Base-by-base conservation (phyloP, 805 yeast species). In the Candida bentonensis region DNA sequence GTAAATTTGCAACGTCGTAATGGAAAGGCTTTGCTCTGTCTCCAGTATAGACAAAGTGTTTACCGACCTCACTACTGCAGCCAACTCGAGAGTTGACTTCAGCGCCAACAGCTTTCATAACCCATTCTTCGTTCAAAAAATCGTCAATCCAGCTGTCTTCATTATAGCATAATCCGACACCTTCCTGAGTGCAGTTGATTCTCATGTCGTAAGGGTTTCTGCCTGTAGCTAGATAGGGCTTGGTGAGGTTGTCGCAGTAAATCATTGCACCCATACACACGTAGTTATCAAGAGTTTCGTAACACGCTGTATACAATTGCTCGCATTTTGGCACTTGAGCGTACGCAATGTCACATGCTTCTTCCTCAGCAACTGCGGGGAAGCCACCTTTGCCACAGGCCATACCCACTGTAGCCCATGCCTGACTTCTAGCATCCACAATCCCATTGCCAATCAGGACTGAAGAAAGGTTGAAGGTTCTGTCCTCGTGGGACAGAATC, bases 1-100 rank as follows among this genome's bases (percentile, higher is more conserved):
- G 72, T 49, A 87, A 65, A 40, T 76, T 78, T 21, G 79, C 69
- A 33, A 89, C 85, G 43, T 75, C 77, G 23, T 56, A 55, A 59
- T 85, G 92, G 72, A 79, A 86, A 22, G 95, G 95, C 62, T 80
- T 79, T 79, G 82, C 78, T 82, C 89, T 82, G 66, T 89, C 98
- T 50, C 96, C 96, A 20, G 84, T 77, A 53, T 85, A 74, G 51
- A 82, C 57, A 64, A 89, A 89, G 70, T 83, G 79, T 60, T 79
- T 73, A 70, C 78, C 79, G 48, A 89, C 78, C 47, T 78, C 81
- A 56, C 74, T 74, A 66, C 81, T 84, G 48, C 63, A 60, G 28
- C 57, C 58, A 4, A 43, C 56, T 36, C 55, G 89, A 15, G 65
- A 60, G 44, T 81, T 85, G 48, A 87, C 94, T 65, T 89, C 95